A percentile compares a stretch with the other conserved stretches of the same genome.
phyloP scores from a whole-genome alignment of 192 early-diverging fungal genomes.

The Rhizoclosmatium globosum region DNA sequence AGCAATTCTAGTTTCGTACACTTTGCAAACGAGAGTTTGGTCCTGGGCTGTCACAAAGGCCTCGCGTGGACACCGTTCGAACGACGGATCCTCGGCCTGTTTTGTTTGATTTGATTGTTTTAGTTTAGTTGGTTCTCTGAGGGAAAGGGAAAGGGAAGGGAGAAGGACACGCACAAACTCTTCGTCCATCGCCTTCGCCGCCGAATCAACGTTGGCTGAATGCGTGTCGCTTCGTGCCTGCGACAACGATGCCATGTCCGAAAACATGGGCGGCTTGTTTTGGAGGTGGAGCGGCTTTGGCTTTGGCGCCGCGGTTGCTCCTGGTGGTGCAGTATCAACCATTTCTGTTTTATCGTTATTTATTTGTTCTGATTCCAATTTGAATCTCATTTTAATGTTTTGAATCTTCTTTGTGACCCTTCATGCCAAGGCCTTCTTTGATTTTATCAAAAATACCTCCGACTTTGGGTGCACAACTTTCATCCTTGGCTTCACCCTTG shows the following conservation, averaged over 20 bases:
- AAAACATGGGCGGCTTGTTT: background rate
- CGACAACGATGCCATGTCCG: background rate
- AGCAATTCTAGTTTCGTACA: slow-evolving; percentile 47
- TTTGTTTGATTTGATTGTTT: background rate
- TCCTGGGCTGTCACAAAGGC: slow-evolving; percentile 48
- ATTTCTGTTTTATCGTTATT: background rate
- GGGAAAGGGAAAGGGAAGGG: too few species aligned
- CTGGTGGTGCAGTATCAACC: background rate
- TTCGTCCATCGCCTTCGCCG: slow-evolving; percentile 4
- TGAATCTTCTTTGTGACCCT: background rate
- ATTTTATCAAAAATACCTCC: slow-evolving; percentile 20
- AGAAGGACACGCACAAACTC: background rate
- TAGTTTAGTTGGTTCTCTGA: background rate
- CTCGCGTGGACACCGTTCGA: background rate
- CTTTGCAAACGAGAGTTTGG: slow-evolving; percentile 43
- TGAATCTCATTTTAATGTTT: background rate
- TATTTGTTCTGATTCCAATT: background rate
- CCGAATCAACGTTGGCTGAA: background rate
- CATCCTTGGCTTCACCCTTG: background rate
- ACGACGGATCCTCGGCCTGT: background rate
- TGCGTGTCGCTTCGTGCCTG: background rate
- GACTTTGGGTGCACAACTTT: slow-evolving; percentile 22
- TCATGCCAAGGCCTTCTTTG: slow-evolving; percentile 17
- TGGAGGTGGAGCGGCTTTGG: background rate
- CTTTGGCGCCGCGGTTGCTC: background rate